Base-by-base conservation (phyloP, 75 land plant species). In the Selaginella tamariscina region DNA sequence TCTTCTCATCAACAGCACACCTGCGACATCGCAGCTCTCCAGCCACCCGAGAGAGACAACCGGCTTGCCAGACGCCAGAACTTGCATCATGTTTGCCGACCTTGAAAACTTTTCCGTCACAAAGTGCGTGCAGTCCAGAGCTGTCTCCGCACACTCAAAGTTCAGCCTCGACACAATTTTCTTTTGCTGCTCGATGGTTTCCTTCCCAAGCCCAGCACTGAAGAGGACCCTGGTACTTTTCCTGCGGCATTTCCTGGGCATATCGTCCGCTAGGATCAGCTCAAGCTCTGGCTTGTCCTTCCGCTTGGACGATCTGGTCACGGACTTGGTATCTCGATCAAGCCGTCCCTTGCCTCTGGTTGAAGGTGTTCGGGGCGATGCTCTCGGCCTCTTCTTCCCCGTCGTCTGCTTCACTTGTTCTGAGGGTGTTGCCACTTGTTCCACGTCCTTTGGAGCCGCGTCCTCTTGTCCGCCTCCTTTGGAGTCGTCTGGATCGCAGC, bases 31-130 rank as follows among this genome's bases (percentile, higher is more conserved):
- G 75, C 89, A 85, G 76, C 85, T 85, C 56, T 94, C 84, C 65
- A 94, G 82, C 98, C 98, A 94, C 72, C 76, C 71, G 56, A 72
- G 77, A 56, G 88, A 87, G 21, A 86, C 91, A 54, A 94, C 87
- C 22, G 78, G 84, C 76, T 90, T 89, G 27, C 98, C 92, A 24
- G 72, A 71, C 69, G 91, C 96, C 73, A 94, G 89, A 39, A 85
- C 81, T 70, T 86, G 86, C 33, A 94, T 68, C 96, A 94, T 94
- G 74, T 90, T 94, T 67, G 79, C 79, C 23, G 98, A 87, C 1
- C 98, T 80, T 30, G 81, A 84, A 85, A 94, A 94, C 56, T 76
- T 69, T 68, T 94, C 86, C 57, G 96, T 70, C 32, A 94, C 76
- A 70, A 94, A 94, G 55, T 94, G 98, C 62, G 98, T 90, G 57